phyloP scores from a whole-genome alignment of 345 rosid genomes.

The Gossypium raimondii region DNA sequence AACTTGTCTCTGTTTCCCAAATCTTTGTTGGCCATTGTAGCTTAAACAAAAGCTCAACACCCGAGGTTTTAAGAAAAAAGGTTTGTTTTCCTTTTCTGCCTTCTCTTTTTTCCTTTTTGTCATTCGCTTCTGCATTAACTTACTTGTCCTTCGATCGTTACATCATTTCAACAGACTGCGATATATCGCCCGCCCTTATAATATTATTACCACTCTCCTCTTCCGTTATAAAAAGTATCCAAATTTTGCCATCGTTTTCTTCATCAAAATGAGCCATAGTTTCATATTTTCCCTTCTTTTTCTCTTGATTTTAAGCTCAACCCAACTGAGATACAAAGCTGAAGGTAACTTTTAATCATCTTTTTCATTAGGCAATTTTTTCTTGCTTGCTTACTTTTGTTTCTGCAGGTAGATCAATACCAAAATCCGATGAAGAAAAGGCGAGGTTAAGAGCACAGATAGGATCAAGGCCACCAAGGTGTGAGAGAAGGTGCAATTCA shows the following conservation, averaged over 20 bases:
- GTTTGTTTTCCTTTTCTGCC: constrained; percentile 13
- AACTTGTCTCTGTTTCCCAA: constrained; percentile 4
- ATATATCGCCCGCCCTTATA: not conserved
- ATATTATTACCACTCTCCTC: not conserved
- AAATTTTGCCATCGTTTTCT: not conserved
- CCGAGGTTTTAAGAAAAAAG: constrained; percentile 20
- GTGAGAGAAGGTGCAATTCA: constrained; percentile 71
- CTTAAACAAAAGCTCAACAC: constrained; percentile 25
- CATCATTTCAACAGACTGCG: constrained; percentile 32
- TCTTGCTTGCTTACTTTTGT: not conserved
- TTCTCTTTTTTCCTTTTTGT: not conserved
- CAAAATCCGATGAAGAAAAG: constrained; percentile 36
- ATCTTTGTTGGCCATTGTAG: constrained; percentile 14
- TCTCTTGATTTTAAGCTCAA: constrained; percentile 47
- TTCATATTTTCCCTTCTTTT: constrained; percentile 27
- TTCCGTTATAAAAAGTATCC: not conserved
- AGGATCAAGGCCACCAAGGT: constrained; percentile 90
- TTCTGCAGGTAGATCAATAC: constrained; percentile 55
- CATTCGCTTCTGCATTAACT: constrained; percentile 19
- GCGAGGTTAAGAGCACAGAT: constrained; percentile 50
- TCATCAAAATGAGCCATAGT: constrained; percentile 27
- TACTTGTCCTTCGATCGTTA: constrained; percentile 38
- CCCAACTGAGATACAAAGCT: constrained; percentile 45
- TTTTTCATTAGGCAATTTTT: not conserved
- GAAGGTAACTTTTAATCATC: constrained; percentile 38